phyloP scores from a whole-genome alignment of 1,284 basidiomycete genomes.

The Pulveroboletus sp. region DNA sequence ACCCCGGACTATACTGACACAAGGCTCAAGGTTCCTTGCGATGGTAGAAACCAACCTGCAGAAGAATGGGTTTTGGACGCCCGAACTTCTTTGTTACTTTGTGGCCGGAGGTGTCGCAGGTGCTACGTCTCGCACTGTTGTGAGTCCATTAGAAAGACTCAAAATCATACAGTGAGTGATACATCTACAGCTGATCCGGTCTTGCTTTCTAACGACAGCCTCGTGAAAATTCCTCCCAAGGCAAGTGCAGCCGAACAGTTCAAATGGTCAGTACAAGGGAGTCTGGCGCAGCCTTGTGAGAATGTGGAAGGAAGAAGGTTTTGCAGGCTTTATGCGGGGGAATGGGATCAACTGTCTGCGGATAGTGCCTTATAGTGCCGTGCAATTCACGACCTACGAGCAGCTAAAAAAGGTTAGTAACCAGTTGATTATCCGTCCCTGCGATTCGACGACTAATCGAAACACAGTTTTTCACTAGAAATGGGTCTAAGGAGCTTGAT shows the following conservation, averaged over 20 bases:
- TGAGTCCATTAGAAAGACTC: constrained; percentile 86
- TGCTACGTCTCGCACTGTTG: constrained; percentile 86
- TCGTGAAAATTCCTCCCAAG: constrained; percentile 40
- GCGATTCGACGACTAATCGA: constrained; percentile 12
- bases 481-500: constrained; percentile 74
- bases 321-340: constrained; percentile 88
- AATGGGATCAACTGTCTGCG: constrained; percentile 93
- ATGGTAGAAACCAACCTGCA: constrained; percentile 27
- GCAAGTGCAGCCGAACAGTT: constrained; percentile 73
- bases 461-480: constrained; percentile 68
- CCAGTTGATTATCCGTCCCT: neutral
- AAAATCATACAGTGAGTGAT: constrained; percentile 90
- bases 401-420: constrained; percentile 75
- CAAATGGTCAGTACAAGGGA: constrained; percentile 72
- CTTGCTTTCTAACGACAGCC: constrained; percentile 1
- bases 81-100: constrained; percentile 43
- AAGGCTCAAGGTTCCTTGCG: constrained; percentile 8
- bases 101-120: constrained; percentile 82
- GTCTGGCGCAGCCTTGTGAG: constrained; percentile 80
- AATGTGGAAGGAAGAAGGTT: constrained; percentile 94
- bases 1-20: constrained; percentile 8
- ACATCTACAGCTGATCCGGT: neutral
- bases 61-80: constrained; percentile 36
- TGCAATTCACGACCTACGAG: constrained; percentile 93
- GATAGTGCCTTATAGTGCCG: constrained; percentile 74